Conservation (phyloP, 2,329 filamentous ascomycete species). For the Monascus ruber region DNA sequence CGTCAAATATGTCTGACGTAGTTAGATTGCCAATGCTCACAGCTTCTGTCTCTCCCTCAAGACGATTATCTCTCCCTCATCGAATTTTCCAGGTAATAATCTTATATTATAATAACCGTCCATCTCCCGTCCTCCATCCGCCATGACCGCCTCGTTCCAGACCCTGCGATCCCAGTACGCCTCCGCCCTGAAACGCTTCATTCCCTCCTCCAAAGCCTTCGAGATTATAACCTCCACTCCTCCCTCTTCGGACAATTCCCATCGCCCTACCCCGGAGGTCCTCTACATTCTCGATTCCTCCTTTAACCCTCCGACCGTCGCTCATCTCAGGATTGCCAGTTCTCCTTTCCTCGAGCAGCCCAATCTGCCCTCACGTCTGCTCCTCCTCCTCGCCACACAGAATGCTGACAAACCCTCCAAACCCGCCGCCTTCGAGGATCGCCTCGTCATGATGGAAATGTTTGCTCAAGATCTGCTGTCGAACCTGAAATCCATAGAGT, state of each 20-base stretch:
- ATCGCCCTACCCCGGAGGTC: slow-evolving; percentile 12
- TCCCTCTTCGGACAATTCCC: slow-evolving; percentile 6
- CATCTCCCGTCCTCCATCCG: too few species aligned
- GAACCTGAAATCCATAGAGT: slow-evolving; percentile 10
- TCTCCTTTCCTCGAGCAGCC: slow-evolving; percentile 37
- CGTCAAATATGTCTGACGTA: too few species aligned
- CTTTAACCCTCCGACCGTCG: slow-evolving; percentile 54
- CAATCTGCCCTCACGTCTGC: slow-evolving; percentile 28
- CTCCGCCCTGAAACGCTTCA: slow-evolving; percentile 33
- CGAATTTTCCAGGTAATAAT: too few species aligned
- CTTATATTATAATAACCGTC: too few species aligned
- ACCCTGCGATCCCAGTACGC: slow-evolving; percentile 27
- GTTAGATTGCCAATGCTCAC: too few species aligned
- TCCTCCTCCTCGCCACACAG: slow-evolving; percentile 51
- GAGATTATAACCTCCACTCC: slow-evolving; percentile 18
- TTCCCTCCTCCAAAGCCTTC: slow-evolving; percentile 25
- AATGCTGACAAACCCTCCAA: slow-evolving; percentile 53
- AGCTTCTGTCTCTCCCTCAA: too few species aligned
- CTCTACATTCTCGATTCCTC: slow-evolving; percentile 56
- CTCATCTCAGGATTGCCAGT: slow-evolving; percentile 45
- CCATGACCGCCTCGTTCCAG: slow-evolving; percentile 12
- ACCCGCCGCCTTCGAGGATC: slow-evolving; percentile 37
- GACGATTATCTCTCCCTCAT: too few species aligned
- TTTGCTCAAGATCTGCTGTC: slow-evolving; percentile 34
- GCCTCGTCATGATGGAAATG: slow-evolving; percentile 38